These are phyloP conservation scores for Mycena epipterygia DNA, from an alignment of 768 basidiomycete species.

Conservation along the genomic window DNA sequence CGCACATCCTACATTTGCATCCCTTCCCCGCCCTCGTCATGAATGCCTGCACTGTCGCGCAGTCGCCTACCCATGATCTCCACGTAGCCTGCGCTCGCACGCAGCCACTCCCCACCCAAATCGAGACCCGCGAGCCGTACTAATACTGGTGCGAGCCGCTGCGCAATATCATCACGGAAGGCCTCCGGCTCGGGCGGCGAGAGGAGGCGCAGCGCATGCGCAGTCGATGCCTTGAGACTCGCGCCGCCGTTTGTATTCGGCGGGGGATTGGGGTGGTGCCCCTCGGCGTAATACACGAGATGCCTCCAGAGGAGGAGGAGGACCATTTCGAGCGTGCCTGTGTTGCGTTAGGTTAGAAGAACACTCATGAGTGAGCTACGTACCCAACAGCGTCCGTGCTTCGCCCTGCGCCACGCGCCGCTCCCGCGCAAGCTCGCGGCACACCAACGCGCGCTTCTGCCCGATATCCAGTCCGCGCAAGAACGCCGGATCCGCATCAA, in stretches of 20 bases:
- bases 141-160: conserved; percentile 68
- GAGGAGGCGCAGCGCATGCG: conserved; percentile 68
- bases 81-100: conserved; percentile 77
- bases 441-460: conserved; percentile 78
- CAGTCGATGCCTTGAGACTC: conserved; percentile 57
- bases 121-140: conserved; percentile 67
- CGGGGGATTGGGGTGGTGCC: conserved; percentile 40
- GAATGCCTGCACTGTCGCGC: conserved; percentile 72
- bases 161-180: conserved; percentile 70
- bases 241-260: conserved; percentile 45
- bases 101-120: conserved; percentile 66
- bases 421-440: conserved; percentile 69
- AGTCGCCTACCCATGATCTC: conserved; percentile 82
- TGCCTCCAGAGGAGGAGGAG: conserved; percentile 88
- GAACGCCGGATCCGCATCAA: conserved; percentile 64
- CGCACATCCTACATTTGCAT: conserved; percentile 4
- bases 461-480: conserved; percentile 75
- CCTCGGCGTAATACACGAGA: conserved; percentile 71
- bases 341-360: background rate
- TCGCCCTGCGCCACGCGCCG: conserved; percentile 53
- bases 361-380: conserved; percentile 37
- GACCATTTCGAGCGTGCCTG: conserved; percentile 83
- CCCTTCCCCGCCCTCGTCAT: conserved; percentile 46
- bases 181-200: conserved; percentile 68
- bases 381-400: conserved; percentile 71